Base-by-base conservation (phyloP, 306 rosid genomes). In the Acacia confusa region DNA sequence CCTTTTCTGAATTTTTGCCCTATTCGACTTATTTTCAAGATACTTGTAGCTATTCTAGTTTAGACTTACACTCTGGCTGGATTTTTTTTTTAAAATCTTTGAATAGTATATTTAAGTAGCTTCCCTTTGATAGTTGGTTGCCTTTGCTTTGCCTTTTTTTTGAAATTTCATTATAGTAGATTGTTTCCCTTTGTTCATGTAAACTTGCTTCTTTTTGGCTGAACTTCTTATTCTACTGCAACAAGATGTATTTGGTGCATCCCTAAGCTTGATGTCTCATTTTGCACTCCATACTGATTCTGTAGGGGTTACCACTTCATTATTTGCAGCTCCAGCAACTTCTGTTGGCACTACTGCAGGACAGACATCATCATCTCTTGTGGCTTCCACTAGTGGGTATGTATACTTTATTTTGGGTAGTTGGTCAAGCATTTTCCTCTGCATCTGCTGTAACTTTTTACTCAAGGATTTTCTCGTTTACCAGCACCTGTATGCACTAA, bases 361-460 rank as follows among this genome's bases (percentile, higher is more conserved):
- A 84, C 98, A 88, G 87, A 73, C 85, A 48, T 80, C 92, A 60
- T 74, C 95, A 25, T 75, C 98, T 60, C 86, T 85, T 84, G 85
- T 85, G 53, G 90, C 96, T 55, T 90, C 95, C 50, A 85, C 94
- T 52, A 89, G 92, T 78, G 97, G 99, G 99, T 93, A 32, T 86
- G 92, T 73, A 47, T 75, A 63, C 70, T 77, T 81, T 44, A 15
- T 13, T 60, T 38, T 72, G 30, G 70, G 36, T 70, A 28, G 19
- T 60, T 17, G 61, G 32, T 40, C 50, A 69, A 80, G 34, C 30
- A 36, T n/a, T 34, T 53, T 44, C 47, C 58, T 76, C 73, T 75
- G 65, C 50, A 47, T 65, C 41, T 40, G 38, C 65, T 22, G 45
- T 61, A 22, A 58, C 66, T 63, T 52, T 9, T 28, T 13, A 50